Evolutionary conservation across 495 filamentous ascomycete genomes (phyloP).

Genomic region (Neurospora terricola): DNA sequence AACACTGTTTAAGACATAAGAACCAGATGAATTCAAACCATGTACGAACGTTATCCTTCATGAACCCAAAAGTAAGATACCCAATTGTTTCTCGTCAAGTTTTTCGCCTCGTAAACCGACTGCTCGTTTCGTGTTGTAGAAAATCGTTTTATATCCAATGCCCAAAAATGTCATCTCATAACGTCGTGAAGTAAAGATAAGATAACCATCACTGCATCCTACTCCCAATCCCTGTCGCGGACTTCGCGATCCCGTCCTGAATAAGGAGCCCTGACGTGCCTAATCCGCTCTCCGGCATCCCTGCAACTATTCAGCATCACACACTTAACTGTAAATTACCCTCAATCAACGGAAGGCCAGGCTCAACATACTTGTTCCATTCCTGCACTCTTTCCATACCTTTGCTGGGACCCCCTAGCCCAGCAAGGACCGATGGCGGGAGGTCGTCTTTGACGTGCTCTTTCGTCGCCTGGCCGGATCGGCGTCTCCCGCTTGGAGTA

Average conservation of each 20-base stretch:
- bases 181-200: background rate
- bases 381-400: constrained; percentile 38
- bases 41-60: background rate
- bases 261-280: background rate
- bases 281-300: background rate
- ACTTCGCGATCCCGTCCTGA: background rate
- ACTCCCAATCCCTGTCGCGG: background rate
- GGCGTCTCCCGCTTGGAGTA: constrained; percentile 17
- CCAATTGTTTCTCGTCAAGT: background rate
- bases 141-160: background rate
- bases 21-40: background rate
- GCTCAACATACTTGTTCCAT: constrained; percentile 38
- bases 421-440: constrained; percentile 35
- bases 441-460: constrained; percentile 18
- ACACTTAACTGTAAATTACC: background rate
- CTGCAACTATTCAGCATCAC: background rate
- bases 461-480: constrained; percentile 13
- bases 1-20: background rate
- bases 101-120: background rate
- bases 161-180: background rate
- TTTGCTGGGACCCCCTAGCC: constrained; percentile 32
- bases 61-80: background rate
- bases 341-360: constrained; percentile 20
- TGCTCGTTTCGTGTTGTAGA: background rate
- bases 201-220: background rate